Evolutionary conservation across 2,329 filamentous ascomycete genomes (phyloP).

Genomic region (Apiospora sp.): DNA sequence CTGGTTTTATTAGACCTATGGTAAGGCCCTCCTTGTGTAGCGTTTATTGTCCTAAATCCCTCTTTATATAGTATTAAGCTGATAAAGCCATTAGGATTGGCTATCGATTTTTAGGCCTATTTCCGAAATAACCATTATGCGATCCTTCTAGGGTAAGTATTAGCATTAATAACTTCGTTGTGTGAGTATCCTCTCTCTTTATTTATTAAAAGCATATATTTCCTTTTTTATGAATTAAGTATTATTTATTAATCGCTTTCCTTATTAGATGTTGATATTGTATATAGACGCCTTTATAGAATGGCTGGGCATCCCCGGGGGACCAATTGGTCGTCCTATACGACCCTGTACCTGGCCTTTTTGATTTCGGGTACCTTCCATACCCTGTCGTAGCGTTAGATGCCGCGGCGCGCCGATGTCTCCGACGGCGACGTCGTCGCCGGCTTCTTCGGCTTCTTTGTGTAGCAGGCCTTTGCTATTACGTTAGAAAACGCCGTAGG

Average conservation of each 20-base stretch:
- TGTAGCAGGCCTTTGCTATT: neutral
- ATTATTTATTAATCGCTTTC: too few species aligned
- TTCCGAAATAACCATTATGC: neutral
- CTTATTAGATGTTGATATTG: too few species aligned
- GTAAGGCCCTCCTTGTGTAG: too few species aligned
- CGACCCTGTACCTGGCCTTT: slow-evolving; percentile 6
- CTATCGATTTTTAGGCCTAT: neutral
- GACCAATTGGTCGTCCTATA: neutral
- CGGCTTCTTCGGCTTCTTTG: slow-evolving; percentile 15
- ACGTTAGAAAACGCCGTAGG: neutral
- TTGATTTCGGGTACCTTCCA: neutral
- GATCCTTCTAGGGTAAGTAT: slow-evolving; percentile 7
- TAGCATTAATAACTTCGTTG: neutral
- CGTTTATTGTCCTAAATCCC: too few species aligned
- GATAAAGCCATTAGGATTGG: neutral
- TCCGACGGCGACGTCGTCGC: neutral
- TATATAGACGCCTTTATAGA: too few species aligned
- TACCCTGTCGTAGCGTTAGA: neutral
- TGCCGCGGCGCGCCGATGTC: neutral
- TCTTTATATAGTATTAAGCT: too few species aligned
- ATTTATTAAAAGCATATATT: too few species aligned
- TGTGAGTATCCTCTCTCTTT: too few species aligned
- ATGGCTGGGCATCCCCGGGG: too few species aligned
- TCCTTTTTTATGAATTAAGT: too few species aligned
- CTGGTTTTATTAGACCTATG: too few species aligned